These are phyloP conservation scores for Solanum megistacrolobum DNA, from an alignment of 257 asterid species.

Conservation along the genomic window DNA sequence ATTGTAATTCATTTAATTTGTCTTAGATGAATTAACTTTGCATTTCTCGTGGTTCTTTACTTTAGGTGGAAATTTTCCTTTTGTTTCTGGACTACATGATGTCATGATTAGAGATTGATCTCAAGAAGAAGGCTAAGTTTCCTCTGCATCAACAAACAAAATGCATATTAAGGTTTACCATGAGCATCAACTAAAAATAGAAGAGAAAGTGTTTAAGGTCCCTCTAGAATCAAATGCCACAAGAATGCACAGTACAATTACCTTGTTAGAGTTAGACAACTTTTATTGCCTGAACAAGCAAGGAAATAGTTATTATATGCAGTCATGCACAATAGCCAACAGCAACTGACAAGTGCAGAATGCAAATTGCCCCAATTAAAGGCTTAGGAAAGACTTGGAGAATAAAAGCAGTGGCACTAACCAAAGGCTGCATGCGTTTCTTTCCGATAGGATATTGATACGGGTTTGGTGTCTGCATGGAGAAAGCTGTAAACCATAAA, in stretches of 20 bases:
- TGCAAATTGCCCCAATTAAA: not conserved
- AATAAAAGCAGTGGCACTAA: conserved; percentile 13
- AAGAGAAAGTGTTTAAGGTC: not conserved
- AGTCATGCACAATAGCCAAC: not conserved
- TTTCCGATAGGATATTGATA: conserved; percentile 49
- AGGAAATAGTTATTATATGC: not conserved
- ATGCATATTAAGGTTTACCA: not conserved
- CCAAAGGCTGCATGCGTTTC: conserved; percentile 58
- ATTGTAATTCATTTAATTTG: not conserved
- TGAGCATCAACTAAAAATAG: not conserved
- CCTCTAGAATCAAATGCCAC: not conserved
- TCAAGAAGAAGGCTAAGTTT: not conserved
- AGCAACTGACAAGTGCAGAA: not conserved
- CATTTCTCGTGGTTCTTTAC: not conserved
- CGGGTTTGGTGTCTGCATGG: conserved; percentile 45
- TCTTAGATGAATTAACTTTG: not conserved
- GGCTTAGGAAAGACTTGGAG: not conserved
- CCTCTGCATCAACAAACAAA: not conserved
- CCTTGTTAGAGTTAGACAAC: not conserved
- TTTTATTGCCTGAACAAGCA: not conserved
- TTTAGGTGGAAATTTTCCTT: not conserved
- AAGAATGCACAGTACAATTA: not conserved
- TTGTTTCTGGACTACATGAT: not conserved
- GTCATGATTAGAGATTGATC: not conserved
- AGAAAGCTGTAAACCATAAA: conserved; percentile 46